Base-by-base conservation (phyloP, 2,329 filamentous ascomycete species). In the Tolypocladium tundrense region DNA sequence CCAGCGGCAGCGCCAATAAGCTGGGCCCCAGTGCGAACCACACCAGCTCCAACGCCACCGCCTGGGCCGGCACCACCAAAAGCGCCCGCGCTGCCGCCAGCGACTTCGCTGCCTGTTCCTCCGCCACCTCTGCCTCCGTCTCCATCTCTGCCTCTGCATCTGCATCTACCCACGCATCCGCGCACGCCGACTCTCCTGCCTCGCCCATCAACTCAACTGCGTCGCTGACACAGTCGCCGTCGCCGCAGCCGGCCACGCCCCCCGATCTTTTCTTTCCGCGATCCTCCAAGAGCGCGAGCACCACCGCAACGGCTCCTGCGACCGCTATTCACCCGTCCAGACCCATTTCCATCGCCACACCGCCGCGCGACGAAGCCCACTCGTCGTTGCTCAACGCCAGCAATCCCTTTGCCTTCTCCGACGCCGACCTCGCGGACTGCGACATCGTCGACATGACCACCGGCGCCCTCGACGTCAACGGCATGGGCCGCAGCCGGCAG, bases 401-500 rank as follows among this genome's bases (percentile, higher is more conserved):
- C 57, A 64, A 66, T 56, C 64, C 65, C 27, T 64, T 66, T 53
- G 65, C 62, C 52, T 57, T 64, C 54, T 56, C 60, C 58, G 65
- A 70, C 62, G 60, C 64, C 62, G 62, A 69, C 37, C 58, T 64
- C 58, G 61, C 62, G 63, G 61, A 68, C 59, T 64, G 67, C 58
- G 63, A 73, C 63, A 64, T 66, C 70, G 58, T 74, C 74, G 70
- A 79, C 57, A 85, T 86, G 79, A 84, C 84, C 63, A 81, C 82
- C 64, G 81, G 81, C 65, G 74, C 77, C 62, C 79, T 84, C 67
- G 83, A 86, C 72, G 74, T 79, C 74, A 77, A 78, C 59, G 70
- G 71, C 69, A 76, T 83, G 74, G 75, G 79, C 73, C 82, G 80
- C 68, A 76, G 71, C 70, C 79, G 83, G 64, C 81, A 86, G 69